phyloP scores from a whole-genome alignment of 306 rosid genomes.

The Astragalus membranaceus region DNA sequence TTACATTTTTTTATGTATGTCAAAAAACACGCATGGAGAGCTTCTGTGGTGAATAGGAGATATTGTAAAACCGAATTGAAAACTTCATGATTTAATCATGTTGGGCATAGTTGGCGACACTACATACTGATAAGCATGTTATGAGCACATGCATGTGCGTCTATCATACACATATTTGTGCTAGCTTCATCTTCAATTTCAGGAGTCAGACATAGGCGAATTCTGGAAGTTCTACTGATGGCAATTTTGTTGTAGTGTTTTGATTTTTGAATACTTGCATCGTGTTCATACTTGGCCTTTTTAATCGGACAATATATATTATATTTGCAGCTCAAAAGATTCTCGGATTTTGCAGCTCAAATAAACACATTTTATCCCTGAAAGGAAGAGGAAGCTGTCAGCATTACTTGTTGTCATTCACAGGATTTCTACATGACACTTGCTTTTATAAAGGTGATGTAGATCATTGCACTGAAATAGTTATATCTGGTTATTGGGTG shows the following conservation, averaged over 20 bases:
- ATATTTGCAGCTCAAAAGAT: constrained; percentile 54
- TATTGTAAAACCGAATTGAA: not conserved
- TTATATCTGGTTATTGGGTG: constrained; percentile 81
- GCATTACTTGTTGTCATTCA: constrained; percentile 17
- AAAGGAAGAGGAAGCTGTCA: constrained; percentile 24
- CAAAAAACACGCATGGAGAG: not conserved
- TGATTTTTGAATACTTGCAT: constrained; percentile 10
- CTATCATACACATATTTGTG: not conserved
- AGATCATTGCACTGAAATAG: constrained; percentile 31
- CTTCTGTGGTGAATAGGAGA: not conserved
- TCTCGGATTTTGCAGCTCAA: constrained; percentile 28
- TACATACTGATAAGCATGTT: not conserved
- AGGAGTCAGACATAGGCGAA: not conserved
- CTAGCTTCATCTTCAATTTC: constrained; percentile 14
- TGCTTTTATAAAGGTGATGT: constrained; percentile 28
- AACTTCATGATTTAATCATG: not conserved
- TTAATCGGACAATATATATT: constrained; percentile 25
- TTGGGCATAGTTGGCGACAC: not conserved
- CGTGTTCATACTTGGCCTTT: not conserved
- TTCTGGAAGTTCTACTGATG: not conserved
- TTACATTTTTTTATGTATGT: not conserved
- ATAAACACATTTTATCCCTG: constrained; percentile 10
- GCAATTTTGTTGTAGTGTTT: constrained; percentile 10
- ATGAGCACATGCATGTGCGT: not conserved
- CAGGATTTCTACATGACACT: constrained; percentile 29